Evolutionary conservation across 2,329 filamentous ascomycete genomes (phyloP).

Genomic region (Fusarium chlamydosporum): DNA sequence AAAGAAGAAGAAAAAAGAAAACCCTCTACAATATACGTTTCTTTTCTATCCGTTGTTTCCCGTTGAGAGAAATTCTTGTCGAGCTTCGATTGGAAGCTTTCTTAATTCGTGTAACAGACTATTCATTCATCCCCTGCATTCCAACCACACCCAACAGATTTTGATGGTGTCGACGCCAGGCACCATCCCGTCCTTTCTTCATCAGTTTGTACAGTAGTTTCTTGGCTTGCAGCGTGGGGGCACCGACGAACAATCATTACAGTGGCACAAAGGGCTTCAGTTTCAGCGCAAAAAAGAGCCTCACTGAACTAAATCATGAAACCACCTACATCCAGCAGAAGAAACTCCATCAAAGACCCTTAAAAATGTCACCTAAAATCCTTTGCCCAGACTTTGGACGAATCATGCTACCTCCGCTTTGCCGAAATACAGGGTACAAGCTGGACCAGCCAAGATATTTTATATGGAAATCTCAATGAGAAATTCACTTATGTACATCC

Average conservation of each 20-base stretch:
- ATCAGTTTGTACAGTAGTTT: neutral
- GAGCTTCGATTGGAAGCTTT: slow-evolving; percentile 13
- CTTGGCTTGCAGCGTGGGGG: slow-evolving; percentile 31
- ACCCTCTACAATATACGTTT: neutral
- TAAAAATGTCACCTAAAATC: slow-evolving; percentile 11
- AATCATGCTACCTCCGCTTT: slow-evolving; percentile 17
- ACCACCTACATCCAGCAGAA: slow-evolving; percentile 12
- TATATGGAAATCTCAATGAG: slow-evolving; percentile 4
- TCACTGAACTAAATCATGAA: slow-evolving; percentile 40
- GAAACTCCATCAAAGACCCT: slow-evolving; percentile 16
- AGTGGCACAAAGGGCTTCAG: slow-evolving; percentile 2
- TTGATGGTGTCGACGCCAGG: slow-evolving; percentile 37
- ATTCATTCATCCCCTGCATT: slow-evolving; percentile 38
- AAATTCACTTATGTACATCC: neutral
- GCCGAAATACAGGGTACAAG: neutral
- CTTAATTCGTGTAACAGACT: neutral
- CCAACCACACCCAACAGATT: slow-evolving; percentile 24
- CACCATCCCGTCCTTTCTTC: slow-evolving; percentile 31
- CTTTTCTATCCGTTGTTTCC: slow-evolving; percentile 19
- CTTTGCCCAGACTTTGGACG: slow-evolving; percentile 14
- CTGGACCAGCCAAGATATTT: slow-evolving; percentile 4
- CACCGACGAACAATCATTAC: neutral
- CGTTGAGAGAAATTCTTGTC: slow-evolving; percentile 20
- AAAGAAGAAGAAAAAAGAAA: neutral
- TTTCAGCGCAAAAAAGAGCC: slow-evolving; percentile 32